These are phyloP conservation scores for Trichoderma endophyticum DNA, from an alignment of 2,329 filamentous ascomycete genomes.

Conservation along the genomic window DNA sequence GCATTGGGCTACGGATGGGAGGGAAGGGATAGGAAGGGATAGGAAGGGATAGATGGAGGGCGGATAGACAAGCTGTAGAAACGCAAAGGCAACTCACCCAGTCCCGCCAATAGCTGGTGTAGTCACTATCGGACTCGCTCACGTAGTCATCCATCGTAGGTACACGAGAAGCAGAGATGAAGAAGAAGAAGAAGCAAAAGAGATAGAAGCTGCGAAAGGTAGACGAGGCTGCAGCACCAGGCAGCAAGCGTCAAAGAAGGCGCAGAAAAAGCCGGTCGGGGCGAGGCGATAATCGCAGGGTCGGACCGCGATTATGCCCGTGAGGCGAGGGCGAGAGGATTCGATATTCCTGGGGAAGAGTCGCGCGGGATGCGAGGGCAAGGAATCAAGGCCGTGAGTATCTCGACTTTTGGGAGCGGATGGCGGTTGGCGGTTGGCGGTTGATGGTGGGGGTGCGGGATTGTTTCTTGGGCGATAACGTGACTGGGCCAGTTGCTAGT, in stretches of 20 bases:
- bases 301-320: background rate
- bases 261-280: background rate
- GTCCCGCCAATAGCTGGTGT: slow-evolving; percentile 98
- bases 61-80: background rate
- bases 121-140: slow-evolving; percentile 97
- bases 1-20: background rate
- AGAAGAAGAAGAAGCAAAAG: background rate
- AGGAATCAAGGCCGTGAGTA: background rate
- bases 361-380: background rate
- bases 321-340: background rate
- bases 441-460: slow-evolving; percentile 13
- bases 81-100: slow-evolving; percentile 67
- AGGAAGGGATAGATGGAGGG: background rate
- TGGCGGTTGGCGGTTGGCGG: slow-evolving; percentile 4
- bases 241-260: slow-evolving; percentile 20
- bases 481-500: background rate
- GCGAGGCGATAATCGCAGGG: background rate
- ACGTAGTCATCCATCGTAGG: slow-evolving; percentile 89
- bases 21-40: background rate
- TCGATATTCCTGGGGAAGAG: background rate
- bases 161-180: background rate
- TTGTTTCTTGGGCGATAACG: slow-evolving; percentile 16
- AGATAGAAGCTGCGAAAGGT: background rate
- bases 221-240: slow-evolving; percentile 19
- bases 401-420: background rate